Evolutionary conservation across 257 asterid species (phyloP).

Genomic region (Solanum ossicruentum): DNA sequence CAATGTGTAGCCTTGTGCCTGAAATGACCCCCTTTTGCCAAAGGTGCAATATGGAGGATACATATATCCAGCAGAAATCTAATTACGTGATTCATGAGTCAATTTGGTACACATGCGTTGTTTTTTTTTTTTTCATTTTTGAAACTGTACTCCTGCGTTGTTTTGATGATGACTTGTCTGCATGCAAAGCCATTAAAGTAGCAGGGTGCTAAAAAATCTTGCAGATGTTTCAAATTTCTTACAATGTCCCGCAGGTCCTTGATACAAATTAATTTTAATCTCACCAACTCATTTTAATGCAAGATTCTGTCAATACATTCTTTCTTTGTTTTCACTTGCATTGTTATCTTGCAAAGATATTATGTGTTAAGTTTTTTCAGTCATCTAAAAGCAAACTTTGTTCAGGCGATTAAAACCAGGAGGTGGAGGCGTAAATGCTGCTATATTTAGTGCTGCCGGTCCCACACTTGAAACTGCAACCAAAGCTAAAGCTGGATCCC

Average conservation of each 20-base stretch:
- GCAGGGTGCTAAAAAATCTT: neutral
- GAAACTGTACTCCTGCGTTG: too few relatives aligned
- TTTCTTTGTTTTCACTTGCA: neutral
- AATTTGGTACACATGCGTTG: neutral
- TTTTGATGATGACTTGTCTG: neutral
- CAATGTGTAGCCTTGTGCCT: neutral
- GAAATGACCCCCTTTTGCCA: neutral
- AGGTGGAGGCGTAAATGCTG: slow-evolving; percentile 95
- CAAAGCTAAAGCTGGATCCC: slow-evolving; percentile 52
- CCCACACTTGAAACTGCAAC: slow-evolving; percentile 61
- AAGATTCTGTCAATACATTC: neutral
- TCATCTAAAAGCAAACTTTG: slow-evolving; percentile 22
- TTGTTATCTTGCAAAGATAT: neutral
- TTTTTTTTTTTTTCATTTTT: too few relatives aligned
- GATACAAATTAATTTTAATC: neutral
- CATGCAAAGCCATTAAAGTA: neutral
- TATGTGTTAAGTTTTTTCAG: slow-evolving; percentile 1
- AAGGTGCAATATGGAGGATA: neutral
- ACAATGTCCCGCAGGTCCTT: neutral
- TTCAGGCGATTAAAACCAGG: slow-evolving; percentile 84
- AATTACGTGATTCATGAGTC: neutral
- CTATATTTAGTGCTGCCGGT: slow-evolving; percentile 80
- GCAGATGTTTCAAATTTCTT: neutral
- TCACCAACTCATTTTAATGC: neutral
- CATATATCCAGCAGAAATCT: neutral